Base-by-base conservation (phyloP, 768 basidiomycete genomes). In the Ramaria sp. region DNA sequence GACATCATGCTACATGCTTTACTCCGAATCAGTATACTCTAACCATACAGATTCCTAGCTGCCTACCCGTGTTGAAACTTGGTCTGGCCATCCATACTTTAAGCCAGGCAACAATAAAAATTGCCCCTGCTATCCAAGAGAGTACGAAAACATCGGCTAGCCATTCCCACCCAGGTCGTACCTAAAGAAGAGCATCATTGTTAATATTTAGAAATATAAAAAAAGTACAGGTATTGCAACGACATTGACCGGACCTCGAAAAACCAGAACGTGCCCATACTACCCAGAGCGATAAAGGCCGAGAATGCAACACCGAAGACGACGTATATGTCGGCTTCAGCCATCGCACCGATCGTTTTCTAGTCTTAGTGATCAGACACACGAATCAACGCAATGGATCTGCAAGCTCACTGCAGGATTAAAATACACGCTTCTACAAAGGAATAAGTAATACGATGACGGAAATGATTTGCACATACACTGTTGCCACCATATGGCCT, bases 21-120 rank as follows among this genome's bases (percentile, higher is more conserved):
- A 41, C 22, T 15, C 12, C 16, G 38, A 18, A 32, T 24, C 7
- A 39, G 20, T 43, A 38, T 16, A 47, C 2, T 27, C 45, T 27
- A 43, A 1, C 45, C 16, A 47, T 47, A 4, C 13, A 24, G 39
- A 41, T 41, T 41, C n/a, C n/a, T 13, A n/a, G 16, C 38, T 34
- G 62, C 71, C 57, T 63, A 81, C 88, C 88, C n/a, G 89, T 85
- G 61, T 91, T 91, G 62, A 92, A 96, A 18, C 85, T 82, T 1
- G 90, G 88, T 63, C 85, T 93, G 10, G 72, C 76, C 77, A 98
- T 90, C 82, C 85, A 90, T 1, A 88, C 78, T 66, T 97, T 98
- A 70, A 84, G 79, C 87, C 89, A 98, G 1, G 93, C 90, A 16
- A 97, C 66, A 3, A 76, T 64, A 48, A 83, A 84, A 76, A 95